phyloP scores from a whole-genome alignment of 108 stramenopile species.

The Cyclotella choctawhatcheeana region DNA sequence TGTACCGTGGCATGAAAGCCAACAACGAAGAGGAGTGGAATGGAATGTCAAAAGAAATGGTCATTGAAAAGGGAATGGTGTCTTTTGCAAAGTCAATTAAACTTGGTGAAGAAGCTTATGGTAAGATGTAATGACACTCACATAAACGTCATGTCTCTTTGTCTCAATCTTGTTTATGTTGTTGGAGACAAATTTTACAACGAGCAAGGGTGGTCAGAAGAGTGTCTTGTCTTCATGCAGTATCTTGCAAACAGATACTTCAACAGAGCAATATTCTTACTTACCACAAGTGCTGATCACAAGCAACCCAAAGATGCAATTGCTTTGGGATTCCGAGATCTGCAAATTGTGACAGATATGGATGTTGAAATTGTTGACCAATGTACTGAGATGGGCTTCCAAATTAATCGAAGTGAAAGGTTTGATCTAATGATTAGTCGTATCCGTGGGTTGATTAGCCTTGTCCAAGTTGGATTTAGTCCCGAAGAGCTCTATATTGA shows the following conservation, averaged over 20 bases:
- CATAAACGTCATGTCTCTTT: neutral
- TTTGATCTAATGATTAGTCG: slow-evolving; percentile 57
- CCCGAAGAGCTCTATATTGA: slow-evolving; percentile 54
- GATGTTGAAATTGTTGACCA: slow-evolving; percentile 51
- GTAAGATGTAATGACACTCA: no score
- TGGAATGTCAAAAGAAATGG: slow-evolving; percentile 30
- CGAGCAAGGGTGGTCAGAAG: slow-evolving; percentile 46
- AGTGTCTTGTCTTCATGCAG: slow-evolving; percentile 52
- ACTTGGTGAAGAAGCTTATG: slow-evolving; percentile 47
- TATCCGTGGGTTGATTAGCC: slow-evolving; percentile 46
- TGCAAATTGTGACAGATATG: slow-evolving; percentile 35
- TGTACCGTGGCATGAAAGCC: slow-evolving; percentile 45
- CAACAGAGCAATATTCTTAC: slow-evolving; percentile 67
- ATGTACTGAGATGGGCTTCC: slow-evolving; percentile 48
- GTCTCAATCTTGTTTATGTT: neutral
- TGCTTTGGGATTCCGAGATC: slow-evolving; percentile 36
- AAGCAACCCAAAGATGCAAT: slow-evolving; percentile 33
- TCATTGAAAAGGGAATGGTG: slow-evolving; percentile 33
- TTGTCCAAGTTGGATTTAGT: slow-evolving; percentile 41
- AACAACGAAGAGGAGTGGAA: slow-evolving; percentile 15
- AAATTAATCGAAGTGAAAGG: slow-evolving; percentile 37
- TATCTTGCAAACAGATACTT: slow-evolving; percentile 68
- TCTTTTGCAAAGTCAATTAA: slow-evolving; percentile 53
- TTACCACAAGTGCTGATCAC: slow-evolving; percentile 38
- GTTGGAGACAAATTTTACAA: slow-evolving; percentile 39